phyloP scores from a whole-genome alignment of 164 flowering plant genomes.

The Hamamelis virginiana region DNA sequence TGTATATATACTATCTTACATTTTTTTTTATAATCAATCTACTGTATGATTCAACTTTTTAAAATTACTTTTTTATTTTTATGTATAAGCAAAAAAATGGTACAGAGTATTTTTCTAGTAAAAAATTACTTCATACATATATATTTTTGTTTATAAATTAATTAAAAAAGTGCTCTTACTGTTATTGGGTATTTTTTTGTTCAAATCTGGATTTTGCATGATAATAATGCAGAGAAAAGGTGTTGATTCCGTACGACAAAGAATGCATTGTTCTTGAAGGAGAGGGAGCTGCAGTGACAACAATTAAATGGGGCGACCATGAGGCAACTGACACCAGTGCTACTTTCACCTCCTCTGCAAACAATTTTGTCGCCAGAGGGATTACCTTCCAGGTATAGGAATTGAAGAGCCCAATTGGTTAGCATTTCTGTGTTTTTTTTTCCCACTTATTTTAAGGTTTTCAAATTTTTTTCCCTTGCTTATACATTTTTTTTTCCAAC shows the following conservation, averaged over 20 bases:
- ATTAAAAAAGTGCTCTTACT: too few relatives aligned
- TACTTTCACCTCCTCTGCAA: conserved; percentile 17
- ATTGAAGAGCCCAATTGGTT: neutral
- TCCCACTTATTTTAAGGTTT: too few relatives aligned
- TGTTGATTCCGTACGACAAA: conserved; percentile 13
- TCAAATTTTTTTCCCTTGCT: too few relatives aligned
- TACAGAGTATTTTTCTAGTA: too few relatives aligned
- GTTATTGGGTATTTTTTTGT: too few relatives aligned
- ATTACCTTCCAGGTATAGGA: conserved; percentile 29
- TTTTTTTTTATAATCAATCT: too few relatives aligned
- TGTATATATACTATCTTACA: neutral
- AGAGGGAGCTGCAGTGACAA: neutral
- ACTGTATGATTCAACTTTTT: too few relatives aligned
- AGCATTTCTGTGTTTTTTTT: too few relatives aligned
- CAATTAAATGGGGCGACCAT: conserved; percentile 14
- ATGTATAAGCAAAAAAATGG: too few relatives aligned
- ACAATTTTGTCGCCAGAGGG: conserved; percentile 13
- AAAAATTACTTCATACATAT: too few relatives aligned
- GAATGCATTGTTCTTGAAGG: conserved; percentile 37
- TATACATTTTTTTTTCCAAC: too few relatives aligned
- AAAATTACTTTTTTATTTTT: neutral
- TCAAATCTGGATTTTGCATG: neutral
- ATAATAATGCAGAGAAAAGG: conserved; percentile 31
- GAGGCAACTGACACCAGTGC: conserved; percentile 5
- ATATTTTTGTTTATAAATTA: too few relatives aligned